phyloP scores from a whole-genome alignment of 257 asterid species.

The Nicotiana undulata region DNA sequence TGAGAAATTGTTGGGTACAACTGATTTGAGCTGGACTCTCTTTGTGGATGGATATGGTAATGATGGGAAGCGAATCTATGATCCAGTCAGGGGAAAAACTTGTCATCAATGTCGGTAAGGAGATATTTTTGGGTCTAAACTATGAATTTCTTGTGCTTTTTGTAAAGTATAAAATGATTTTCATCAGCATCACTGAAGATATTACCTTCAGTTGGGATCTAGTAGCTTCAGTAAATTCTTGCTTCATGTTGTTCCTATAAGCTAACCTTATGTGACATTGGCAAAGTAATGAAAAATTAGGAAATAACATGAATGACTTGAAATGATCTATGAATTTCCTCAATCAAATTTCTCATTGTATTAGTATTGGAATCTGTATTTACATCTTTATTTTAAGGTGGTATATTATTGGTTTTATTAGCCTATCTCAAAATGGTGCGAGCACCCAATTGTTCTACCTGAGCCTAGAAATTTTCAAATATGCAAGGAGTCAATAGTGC shows the following conservation, averaged over 20 bases:
- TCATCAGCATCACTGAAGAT: background rate
- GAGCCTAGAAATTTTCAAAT: background rate
- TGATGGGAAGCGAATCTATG: slow-evolving; percentile 87
- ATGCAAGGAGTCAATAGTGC: background rate
- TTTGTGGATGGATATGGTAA: slow-evolving; percentile 84
- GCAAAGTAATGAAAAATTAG: background rate
- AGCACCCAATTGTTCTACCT: background rate
- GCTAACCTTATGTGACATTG: background rate
- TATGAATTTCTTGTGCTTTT: background rate
- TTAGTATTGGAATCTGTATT: background rate
- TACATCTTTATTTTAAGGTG: background rate
- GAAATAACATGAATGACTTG: background rate
- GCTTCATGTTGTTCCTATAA: background rate
- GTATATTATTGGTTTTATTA: background rate
- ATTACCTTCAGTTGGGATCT: background rate
- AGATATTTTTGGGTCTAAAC: background rate
- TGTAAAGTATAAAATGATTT: background rate
- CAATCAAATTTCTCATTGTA: background rate
- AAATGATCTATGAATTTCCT: background rate
- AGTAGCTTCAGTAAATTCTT: background rate
- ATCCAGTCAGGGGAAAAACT: slow-evolving; percentile 73
- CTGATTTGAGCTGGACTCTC: slow-evolving; percentile 68
- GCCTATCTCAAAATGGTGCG: background rate
- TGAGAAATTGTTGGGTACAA: slow-evolving; percentile 72
- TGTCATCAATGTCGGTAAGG: slow-evolving; percentile 94